Conservation (phyloP, 179 eudicot genomes). For the Drosera spatulata region DNA sequence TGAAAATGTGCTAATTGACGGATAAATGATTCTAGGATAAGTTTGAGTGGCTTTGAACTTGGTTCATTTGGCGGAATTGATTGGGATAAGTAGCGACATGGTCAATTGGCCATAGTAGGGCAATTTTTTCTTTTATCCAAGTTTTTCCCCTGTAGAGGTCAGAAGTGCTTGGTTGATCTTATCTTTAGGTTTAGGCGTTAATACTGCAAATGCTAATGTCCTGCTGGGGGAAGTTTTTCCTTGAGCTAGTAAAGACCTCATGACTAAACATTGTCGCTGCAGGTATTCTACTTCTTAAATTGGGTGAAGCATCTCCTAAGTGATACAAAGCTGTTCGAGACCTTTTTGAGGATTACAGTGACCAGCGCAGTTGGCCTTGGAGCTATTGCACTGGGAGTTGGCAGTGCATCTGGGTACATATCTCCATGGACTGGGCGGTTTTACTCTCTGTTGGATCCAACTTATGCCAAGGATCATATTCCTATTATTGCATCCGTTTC, state of each 20-base stretch:
- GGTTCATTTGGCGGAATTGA: too few species aligned
- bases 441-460: slow-evolving; percentile 95
- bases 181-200: too few species aligned
- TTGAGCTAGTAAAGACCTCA: slow-evolving; percentile 1
- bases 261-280: slow-evolving; percentile 4
- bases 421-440: slow-evolving; percentile 99
- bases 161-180: too few species aligned
- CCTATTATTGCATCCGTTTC: slow-evolving; percentile 98
- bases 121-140: too few species aligned
- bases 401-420: slow-evolving; percentile 93
- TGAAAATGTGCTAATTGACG: too few species aligned
- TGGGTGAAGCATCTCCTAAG: slow-evolving; percentile 86
- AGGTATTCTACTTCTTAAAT: slow-evolving; percentile 92
- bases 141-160: too few species aligned
- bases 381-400: slow-evolving; percentile 78
- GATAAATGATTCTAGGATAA: too few species aligned
- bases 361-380: slow-evolving; percentile 64
- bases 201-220: too few species aligned
- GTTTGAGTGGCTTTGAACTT: too few species aligned
- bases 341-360: slow-evolving; percentile 82
- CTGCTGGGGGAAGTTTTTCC: too few species aligned
- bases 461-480: slow-evolving; percentile 95
- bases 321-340: slow-evolving; percentile 71
- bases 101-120: too few species aligned
- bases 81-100: too few species aligned